These are phyloP conservation scores for Coemansia sp. DNA, from an alignment of 192 early-diverging fungal genomes.

Conservation along the genomic window DNA sequence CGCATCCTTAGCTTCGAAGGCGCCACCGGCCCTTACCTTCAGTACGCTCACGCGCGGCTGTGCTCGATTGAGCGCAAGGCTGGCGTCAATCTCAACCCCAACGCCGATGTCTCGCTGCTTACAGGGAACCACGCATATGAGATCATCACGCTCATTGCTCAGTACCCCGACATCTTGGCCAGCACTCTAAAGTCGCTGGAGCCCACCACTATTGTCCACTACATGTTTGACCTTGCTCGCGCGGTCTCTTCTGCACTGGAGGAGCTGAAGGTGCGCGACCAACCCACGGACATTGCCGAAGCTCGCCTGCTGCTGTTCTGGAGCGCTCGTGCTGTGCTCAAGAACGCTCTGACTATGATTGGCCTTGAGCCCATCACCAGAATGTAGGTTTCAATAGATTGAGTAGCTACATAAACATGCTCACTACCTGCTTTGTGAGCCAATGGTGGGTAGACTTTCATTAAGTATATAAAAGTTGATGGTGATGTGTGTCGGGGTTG, in stretches of 20 bases:
- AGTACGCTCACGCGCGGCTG: constrained; percentile 97
- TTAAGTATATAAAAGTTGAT: too few relatives aligned
- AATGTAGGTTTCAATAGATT: constrained; percentile 65
- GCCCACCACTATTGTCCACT: constrained; percentile 82
- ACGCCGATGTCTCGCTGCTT: constrained; percentile 67
- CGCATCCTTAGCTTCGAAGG: constrained; percentile 96
- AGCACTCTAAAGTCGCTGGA: constrained; percentile 66
- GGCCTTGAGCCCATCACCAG: constrained; percentile 81
- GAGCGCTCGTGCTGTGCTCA: constrained; percentile 76
- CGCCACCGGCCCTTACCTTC: constrained; percentile 98
- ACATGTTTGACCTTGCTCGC: constrained; percentile 79
- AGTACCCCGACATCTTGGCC: constrained; percentile 83
- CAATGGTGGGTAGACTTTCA: too few relatives aligned
- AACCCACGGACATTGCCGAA: constrained; percentile 70
- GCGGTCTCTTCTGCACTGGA: constrained; percentile 77
- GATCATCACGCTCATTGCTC: constrained; percentile 71
- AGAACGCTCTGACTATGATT: constrained; percentile 80
- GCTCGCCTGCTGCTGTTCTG: constrained; percentile 86
- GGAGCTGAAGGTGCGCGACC: constrained; percentile 70
- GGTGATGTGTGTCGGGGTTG: not conserved
- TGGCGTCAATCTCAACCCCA: constrained; percentile 54
- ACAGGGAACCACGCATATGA: constrained; percentile 67
- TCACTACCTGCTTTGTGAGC: too few relatives aligned
- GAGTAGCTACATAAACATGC: too few relatives aligned
- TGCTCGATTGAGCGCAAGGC: constrained; percentile 90